These are phyloP conservation scores for Aspergillus spinulosporus DNA, from an alignment of 2,329 filamentous ascomycete genomes.

Conservation along the genomic window DNA sequence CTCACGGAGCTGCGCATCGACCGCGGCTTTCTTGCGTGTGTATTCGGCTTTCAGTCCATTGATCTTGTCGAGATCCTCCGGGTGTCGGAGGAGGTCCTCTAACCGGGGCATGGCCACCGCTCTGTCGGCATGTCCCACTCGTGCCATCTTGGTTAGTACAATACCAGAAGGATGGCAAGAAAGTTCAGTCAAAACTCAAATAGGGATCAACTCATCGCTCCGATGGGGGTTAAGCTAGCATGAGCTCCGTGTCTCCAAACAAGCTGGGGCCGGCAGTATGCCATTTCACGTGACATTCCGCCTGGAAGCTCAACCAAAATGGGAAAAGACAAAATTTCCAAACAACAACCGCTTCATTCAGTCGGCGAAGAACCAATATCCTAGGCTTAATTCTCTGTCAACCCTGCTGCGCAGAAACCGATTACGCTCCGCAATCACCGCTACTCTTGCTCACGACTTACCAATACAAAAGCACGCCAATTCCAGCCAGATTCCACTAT, in stretches of 20 bases:
- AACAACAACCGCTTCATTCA: neutral
- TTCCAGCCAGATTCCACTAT: neutral
- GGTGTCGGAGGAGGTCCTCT: constrained; percentile 87
- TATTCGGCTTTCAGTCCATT: constrained; percentile 86
- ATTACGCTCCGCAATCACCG: neutral
- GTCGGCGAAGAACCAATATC: neutral
- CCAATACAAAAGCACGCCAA: neutral
- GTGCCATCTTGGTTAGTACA: constrained; percentile 33
- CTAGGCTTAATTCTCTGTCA: neutral
- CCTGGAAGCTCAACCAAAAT: constrained; percentile 21
- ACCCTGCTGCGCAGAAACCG: neutral
- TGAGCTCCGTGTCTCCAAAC: neutral
- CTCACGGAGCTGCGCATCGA: constrained; percentile 86
- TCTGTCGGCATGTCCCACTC: constrained; percentile 54
- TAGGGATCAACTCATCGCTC: neutral
- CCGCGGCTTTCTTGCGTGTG: constrained; percentile 84
- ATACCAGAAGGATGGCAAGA: neutral
- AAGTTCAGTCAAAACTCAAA: neutral
- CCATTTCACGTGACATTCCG: constrained; percentile 36
- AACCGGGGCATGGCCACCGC: constrained; percentile 69
- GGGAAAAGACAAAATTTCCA: constrained; percentile 22
- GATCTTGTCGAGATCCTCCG: constrained; percentile 97
- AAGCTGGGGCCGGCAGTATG: constrained; percentile 21
- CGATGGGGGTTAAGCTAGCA: neutral
- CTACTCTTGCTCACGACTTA: neutral